These are phyloP conservation scores for Yamadazyma trypodendri DNA, from an alignment of 1,139 yeast species.

Conservation along the genomic window DNA sequence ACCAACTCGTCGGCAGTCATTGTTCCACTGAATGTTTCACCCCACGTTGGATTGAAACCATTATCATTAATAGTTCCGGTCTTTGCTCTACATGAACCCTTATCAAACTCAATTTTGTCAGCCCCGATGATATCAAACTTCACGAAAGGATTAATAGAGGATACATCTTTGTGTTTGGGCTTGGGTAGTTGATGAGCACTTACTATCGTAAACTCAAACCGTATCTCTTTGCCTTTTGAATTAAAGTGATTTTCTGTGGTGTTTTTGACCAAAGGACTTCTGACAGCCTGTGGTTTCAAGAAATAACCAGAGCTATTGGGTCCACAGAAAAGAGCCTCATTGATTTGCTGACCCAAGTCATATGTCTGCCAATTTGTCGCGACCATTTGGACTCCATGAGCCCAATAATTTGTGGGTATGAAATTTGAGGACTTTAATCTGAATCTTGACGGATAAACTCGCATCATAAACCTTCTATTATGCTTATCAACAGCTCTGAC, in stretches of 20 bases:
- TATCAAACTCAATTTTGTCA: conserved; percentile 23
- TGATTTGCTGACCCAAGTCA: conserved; percentile 87
- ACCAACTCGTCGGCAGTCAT: conserved; percentile 34
- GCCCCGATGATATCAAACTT: conserved; percentile 56
- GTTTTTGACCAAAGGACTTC: conserved; percentile 34
- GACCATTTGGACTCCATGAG: conserved; percentile 85
- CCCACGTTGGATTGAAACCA: conserved; percentile 90
- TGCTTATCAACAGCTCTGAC: conserved; percentile 64
- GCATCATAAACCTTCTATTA: conserved; percentile 69
- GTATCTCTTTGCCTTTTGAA: conserved; percentile 7
- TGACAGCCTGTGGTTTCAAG: conserved; percentile 59
- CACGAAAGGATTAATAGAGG: conserved; percentile 54
- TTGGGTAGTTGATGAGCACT: conserved; percentile 87
- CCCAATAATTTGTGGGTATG: conserved; percentile 78
- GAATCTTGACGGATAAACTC: conserved; percentile 83
- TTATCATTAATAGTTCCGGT: conserved; percentile 51
- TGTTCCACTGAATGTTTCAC: conserved; percentile 47
- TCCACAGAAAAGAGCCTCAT: conserved; percentile 74
- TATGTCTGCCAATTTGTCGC: conserved; percentile 97
- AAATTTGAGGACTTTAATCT: conserved; percentile 80
- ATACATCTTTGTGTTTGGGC: conserved; percentile 38
- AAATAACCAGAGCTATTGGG: conserved; percentile 69
- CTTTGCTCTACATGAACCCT: conserved; percentile 14
- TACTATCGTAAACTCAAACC: conserved; percentile 46
- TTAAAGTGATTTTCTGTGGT: conserved; percentile 15